Conservation (phyloP, 83 land plant species). For the Picea abies region DNA sequence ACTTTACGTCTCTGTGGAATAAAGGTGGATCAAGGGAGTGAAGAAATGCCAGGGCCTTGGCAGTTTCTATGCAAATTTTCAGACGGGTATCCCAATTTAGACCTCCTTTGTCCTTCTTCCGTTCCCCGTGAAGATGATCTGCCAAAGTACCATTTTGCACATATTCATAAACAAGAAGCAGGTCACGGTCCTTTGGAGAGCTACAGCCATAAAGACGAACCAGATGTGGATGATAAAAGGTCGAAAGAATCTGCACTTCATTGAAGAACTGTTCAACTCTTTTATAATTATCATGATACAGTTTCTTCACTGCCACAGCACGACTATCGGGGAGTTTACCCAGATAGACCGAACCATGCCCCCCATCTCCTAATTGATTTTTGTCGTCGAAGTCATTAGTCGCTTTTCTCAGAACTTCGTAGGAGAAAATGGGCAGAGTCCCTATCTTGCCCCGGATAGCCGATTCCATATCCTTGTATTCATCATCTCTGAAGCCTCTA, state of each 20-base stretch:
- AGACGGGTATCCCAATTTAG: slow-evolving; percentile 35
- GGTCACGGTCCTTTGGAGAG: slow-evolving; percentile 25
- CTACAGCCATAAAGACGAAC: slow-evolving; percentile 47
- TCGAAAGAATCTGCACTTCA: slow-evolving; percentile 45
- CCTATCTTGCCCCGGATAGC: background rate
- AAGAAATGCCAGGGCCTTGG: slow-evolving; percentile 40
- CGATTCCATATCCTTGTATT: background rate
- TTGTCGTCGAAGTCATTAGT: slow-evolving; percentile 40
- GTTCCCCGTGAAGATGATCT: slow-evolving; percentile 41
- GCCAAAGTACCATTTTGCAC: slow-evolving; percentile 45
- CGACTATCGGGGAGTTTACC: slow-evolving; percentile 26
- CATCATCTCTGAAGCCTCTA: background rate
- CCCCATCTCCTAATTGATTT: slow-evolving; percentile 42
- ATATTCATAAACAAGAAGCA: slow-evolving; percentile 50
- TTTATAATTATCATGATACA: slow-evolving; percentile 27
- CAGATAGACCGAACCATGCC: slow-evolving; percentile 47
- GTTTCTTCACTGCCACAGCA: slow-evolving; percentile 48
- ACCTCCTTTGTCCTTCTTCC: slow-evolving; percentile 2
- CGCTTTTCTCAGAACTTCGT: slow-evolving; percentile 31
- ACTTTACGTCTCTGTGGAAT: slow-evolving; percentile 51
- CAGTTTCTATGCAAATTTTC: slow-evolving; percentile 43
- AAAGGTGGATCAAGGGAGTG: slow-evolving; percentile 37
- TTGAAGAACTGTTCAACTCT: slow-evolving; percentile 44
- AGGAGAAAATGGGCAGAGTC: slow-evolving; percentile 22
- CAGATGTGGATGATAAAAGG: slow-evolving; percentile 44